Evolutionary conservation across 2,329 filamentous ascomycete genomes (phyloP).

Genomic region (Penicillium sp.): DNA sequence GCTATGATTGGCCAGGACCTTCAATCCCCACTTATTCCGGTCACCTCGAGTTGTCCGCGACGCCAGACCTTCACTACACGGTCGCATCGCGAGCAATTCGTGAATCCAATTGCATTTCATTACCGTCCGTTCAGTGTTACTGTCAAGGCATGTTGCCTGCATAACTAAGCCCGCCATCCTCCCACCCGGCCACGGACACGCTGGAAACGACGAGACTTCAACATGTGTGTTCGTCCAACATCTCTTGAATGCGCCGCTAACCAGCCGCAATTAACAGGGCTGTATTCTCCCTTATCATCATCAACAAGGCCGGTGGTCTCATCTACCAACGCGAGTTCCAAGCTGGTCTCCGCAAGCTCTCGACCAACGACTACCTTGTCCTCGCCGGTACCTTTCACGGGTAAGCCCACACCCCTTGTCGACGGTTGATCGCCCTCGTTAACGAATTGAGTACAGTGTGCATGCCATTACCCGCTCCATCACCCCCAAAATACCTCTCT

Average conservation of each 20-base stretch:
- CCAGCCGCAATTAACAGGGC: slow-evolving; percentile 57
- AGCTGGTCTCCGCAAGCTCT: slow-evolving; percentile 77
- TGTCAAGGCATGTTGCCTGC: not conserved
- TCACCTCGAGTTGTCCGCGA: too few species aligned
- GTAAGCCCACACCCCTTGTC: slow-evolving; percentile 41
- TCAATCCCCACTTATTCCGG: too few species aligned
- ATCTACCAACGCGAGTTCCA: slow-evolving; percentile 95
- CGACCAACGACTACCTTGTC: slow-evolving; percentile 93
- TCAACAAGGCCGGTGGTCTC: slow-evolving; percentile 96
- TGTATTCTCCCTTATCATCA: slow-evolving; percentile 90
- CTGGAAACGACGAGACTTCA: too few species aligned
- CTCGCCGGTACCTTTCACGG: slow-evolving; percentile 96
- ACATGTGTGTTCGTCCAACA: too few species aligned
- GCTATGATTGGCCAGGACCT: too few species aligned
- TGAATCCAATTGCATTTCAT: too few species aligned
- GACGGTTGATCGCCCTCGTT: not conserved
- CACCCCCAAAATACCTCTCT: slow-evolving; percentile 39
- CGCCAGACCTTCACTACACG: too few species aligned
- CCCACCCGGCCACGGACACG: too few species aligned
- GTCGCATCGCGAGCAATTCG: too few species aligned
- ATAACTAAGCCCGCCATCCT: too few species aligned
- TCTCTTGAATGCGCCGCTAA: slow-evolving; percentile 6
- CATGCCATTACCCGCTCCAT: slow-evolving; percentile 59
- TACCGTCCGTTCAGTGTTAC: too few species aligned
- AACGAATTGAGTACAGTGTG: slow-evolving; percentile 43